Evolutionary conservation across 2,329 filamentous ascomycete genomes (phyloP).

Genomic region (Pseudogymnoascus sp.): DNA sequence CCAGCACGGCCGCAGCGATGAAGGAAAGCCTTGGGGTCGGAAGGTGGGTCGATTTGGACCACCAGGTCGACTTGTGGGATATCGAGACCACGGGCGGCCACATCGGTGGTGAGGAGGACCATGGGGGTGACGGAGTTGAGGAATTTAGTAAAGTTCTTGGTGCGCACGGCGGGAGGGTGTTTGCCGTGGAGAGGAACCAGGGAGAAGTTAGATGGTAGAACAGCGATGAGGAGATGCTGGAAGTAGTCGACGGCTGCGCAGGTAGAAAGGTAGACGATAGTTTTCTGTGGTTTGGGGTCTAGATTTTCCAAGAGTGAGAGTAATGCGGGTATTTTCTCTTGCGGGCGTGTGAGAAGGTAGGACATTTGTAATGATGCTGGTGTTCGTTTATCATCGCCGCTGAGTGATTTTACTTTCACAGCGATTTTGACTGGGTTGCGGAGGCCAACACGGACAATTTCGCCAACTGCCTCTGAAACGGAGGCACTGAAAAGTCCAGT

Average conservation of each 20-base stretch:
- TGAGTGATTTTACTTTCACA: conserved; percentile 77
- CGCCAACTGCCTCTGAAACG: conserved; percentile 89
- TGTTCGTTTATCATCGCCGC: conserved; percentile 75
- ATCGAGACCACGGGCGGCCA: conserved; percentile 83
- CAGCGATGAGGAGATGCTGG: conserved; percentile 63
- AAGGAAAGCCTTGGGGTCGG: conserved; percentile 89
- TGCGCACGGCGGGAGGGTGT: conserved; percentile 75
- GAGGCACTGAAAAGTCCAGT: conserved; percentile 93
- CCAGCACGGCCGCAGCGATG: conserved; percentile 87
- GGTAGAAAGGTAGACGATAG: conserved; percentile 86
- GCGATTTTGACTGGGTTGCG: conserved; percentile 92
- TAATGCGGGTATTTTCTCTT: conserved; percentile 71
- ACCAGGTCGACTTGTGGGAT: conserved; percentile 89
- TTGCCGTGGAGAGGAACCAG: conserved; percentile 86
- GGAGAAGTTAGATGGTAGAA: conserved; percentile 60
- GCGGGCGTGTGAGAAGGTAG: conserved; percentile 67
- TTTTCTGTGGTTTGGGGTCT: conserved; percentile 68
- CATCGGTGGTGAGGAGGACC: conserved; percentile 83
- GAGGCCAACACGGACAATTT: conserved; percentile 84
- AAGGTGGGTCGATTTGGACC: conserved; percentile 76
- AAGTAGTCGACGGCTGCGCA: conserved; percentile 96
- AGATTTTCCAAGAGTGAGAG: conserved; percentile 61
- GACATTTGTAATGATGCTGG: conserved; percentile 90
- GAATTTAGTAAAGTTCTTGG: conserved; percentile 81
- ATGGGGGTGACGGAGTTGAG: conserved; percentile 64